Evolutionary conservation across 768 basidiomycete species (phyloP), one percentile per base, ranked within the genome.

Genomic region (Clavaria fumosa): DNA sequence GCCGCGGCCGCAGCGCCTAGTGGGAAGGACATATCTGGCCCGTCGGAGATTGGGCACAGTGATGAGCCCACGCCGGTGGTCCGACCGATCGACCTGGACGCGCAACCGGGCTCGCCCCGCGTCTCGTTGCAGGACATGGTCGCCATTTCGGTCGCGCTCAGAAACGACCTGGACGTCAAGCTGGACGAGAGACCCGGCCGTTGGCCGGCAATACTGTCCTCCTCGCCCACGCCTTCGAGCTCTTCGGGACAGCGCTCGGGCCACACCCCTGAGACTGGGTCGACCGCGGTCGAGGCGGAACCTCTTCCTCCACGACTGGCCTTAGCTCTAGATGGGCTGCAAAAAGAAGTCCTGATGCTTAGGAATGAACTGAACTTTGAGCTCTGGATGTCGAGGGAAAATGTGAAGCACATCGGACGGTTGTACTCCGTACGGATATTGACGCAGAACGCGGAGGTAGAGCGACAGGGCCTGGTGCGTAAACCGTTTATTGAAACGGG

Each of bases 301-400:
- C 47, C 44, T 7, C 44, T 69, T 12, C 64, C 72, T 6, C 45
- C 59, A 4, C 69, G 70, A 46, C 62, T 74, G n/a, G 62, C 63
- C n/a, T 68, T 74, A 38, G 75, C 74, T 6, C 72, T 89, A 21
- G 68, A 75, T 10, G 65, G 61, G 4, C 59, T 90, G 41, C 86
- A 90, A 53, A 65, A 78, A 31, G 82, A 89, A 49, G 64, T 81
- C 1, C 54, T 86, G 2, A 54, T 86, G 20, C 60, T 89, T 20
- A 66, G 78, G 34, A 84, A 75, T 50, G 84, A 89, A 45, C 70
- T 89, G 28, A 84, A 85, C 50, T 84, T 88, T 43, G 81, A 89
- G 57, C 61, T 78, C 18, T 90, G 84, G 81, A 59, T 81, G 28
- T 75, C 81, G 40, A 66, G 81, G 44, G 77, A 86, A 55, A 84